Evolutionary conservation across 176 grass and related monocot species (phyloP).

Genomic region (Bolboschoenus planiculmis): DNA sequence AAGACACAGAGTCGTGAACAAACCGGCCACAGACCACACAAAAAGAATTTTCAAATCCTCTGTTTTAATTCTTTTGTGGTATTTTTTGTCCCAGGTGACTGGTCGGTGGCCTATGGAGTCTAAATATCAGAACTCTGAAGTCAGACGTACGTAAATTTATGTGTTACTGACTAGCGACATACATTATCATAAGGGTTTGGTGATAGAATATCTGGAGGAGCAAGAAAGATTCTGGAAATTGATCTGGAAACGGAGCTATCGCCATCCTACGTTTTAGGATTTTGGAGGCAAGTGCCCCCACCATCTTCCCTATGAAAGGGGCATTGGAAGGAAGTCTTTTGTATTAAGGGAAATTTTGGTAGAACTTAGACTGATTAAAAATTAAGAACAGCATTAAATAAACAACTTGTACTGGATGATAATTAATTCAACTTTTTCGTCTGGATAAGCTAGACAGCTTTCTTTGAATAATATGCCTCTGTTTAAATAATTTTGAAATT

Average conservation of each 20-base stretch:
- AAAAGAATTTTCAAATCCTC: background rate
- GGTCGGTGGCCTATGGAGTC: background rate
- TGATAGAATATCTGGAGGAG: background rate
- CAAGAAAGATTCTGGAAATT: background rate
- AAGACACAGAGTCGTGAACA: background rate
- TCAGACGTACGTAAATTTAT: background rate
- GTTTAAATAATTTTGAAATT: background rate
- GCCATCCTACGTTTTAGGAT: background rate
- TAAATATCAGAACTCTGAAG: too few relatives aligned
- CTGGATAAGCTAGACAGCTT: background rate
- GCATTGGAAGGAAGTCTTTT: background rate
- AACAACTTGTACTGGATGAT: background rate
- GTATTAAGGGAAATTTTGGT: background rate
- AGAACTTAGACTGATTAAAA: background rate
- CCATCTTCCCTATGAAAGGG: background rate
- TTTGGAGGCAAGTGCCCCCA: background rate
- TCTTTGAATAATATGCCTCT: background rate
- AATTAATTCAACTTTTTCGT: background rate
- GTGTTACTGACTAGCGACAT: background rate
- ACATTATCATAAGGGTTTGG: background rate
- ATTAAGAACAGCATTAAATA: too few relatives aligned
- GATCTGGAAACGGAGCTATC: background rate
- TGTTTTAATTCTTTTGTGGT: background rate
- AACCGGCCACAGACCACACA: background rate
- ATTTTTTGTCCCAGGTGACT: background rate